Evolutionary conservation across 139 green algal genomes (phyloP), one percentile per base, ranked within the genome.

Genomic region (Coelastrella sp.): DNA sequence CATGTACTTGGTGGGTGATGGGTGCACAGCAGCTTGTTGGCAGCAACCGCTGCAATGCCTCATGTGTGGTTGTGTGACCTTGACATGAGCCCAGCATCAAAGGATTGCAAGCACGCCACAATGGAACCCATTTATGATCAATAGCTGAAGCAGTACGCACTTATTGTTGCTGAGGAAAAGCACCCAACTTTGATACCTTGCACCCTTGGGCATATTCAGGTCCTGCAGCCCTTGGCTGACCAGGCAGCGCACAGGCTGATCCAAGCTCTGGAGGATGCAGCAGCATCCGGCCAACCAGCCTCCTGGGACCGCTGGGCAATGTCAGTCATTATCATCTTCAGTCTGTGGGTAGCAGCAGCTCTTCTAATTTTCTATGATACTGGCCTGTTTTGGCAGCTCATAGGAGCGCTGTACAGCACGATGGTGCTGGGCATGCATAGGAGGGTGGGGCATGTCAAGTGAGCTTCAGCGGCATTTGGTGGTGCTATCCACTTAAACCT

Each of bases 371-470:
- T 78, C 20, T 88, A 88, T 74, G 65, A 88, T 65, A 88, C 83
- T 9, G 83, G 83, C 25, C 65, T 88, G n/a, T 88, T 88, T 65
- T 88, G 66, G 65, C 83, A 88, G 83, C 65, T 88, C n/a, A 19
- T 88, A 6, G 22, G 65, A 11, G 83, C 83, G 9, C 27, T 79
- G 35, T 88, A 88, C 66, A 78, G 60, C 25, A 79, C 66, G 6
- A 8, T 88, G n/a, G 12, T 88, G 10, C 83, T 88, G 11, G 83
- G 65, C 27, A 79, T 88, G 27, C 63, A 61, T 20, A 70, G 83
- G 24, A 76, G 83, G 19, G 65, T 88, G 8, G 83, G 83, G 8
- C 83, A 80, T 17, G 66, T 88, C 66, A 88, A 88, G 83, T 88
- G 35, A 88, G 83, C 61, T 57, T 27, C 70, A 70, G 14, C 12